Percentiles rank a stretch among this genome's conserved stretches.
Conservation (phyloP, 148 eudicot species). For the Camellia sinensis region DNA sequence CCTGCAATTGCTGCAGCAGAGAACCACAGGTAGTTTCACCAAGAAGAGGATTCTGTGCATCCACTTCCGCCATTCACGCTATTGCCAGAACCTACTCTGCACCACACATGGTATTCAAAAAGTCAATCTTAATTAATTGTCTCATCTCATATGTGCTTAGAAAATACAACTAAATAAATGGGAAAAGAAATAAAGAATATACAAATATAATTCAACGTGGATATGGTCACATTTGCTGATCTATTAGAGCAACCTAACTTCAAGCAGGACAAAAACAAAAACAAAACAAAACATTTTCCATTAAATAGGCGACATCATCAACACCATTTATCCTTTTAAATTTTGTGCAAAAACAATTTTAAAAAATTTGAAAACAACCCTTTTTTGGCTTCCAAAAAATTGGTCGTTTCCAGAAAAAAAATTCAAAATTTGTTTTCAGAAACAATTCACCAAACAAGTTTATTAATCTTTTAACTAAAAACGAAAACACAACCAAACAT, state of each 20-base stretch:
- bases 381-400: too few relatives aligned
- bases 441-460: too few relatives aligned
- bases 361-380: too few relatives aligned
- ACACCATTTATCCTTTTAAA: not conserved
- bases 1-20: constrained; percentile 87
- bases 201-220: not conserved
- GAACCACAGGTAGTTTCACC: constrained; percentile 81
- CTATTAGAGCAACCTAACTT: too few relatives aligned
- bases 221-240: too few relatives aligned
- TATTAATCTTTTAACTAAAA: too few relatives aligned
- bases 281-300: too few relatives aligned
- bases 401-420: too few relatives aligned
- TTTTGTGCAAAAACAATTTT: too few relatives aligned
- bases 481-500: too few relatives aligned
- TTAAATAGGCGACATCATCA: not conserved
- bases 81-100: constrained; percentile 29
- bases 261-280: too few relatives aligned
- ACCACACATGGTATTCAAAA: constrained; percentile 15
- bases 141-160: not conserved
- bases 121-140: not conserved
- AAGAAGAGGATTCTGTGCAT: constrained; percentile 50
- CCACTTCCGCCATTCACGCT: constrained; percentile 65
- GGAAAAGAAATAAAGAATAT: not conserved
- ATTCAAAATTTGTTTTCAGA: too few relatives aligned
- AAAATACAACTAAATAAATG: not conserved